phyloP scores from a whole-genome alignment of 495 filamentous ascomycete species.

The Diplogelasinospora grovesii region DNA sequence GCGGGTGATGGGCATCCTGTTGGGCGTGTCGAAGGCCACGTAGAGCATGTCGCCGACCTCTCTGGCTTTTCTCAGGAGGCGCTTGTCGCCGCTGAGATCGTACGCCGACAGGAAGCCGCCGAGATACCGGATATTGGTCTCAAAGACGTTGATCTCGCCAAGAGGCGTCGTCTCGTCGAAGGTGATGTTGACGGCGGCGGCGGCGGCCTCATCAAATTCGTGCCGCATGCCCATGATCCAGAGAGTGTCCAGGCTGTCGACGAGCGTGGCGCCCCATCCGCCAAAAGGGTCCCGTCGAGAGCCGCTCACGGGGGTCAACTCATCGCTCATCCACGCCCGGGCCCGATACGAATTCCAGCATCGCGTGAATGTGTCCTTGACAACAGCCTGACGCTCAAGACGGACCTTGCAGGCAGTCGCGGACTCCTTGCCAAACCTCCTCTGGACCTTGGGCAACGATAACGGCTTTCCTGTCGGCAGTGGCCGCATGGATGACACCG shows the following conservation, averaged over 20 bases:
- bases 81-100: conserved; percentile 62
- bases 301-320: conserved; percentile 58
- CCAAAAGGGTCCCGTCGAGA: conserved; percentile 65
- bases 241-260: conserved; percentile 84
- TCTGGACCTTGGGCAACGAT: conserved; percentile 68
- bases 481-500: conserved; percentile 54
- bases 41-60: conserved; percentile 81
- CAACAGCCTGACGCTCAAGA: conserved; percentile 38
- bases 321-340: conserved; percentile 72
- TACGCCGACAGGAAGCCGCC: conserved; percentile 71
- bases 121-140: conserved; percentile 75
- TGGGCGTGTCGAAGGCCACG: conserved; percentile 84
- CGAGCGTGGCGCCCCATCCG: conserved; percentile 88
- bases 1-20: conserved; percentile 76
- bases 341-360: conserved; percentile 72
- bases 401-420: conserved; percentile 21
- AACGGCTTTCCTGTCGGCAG: conserved; percentile 64
- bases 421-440: conserved; percentile 26
- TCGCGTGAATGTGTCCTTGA: conserved; percentile 65
- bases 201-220: conserved; percentile 84
- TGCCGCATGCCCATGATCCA: conserved; percentile 92
- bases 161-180: conserved; percentile 65
- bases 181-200: conserved; percentile 69
- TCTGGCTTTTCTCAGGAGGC: conserved; percentile 70
- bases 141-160: conserved; percentile 62